phyloP scores from a whole-genome alignment of 169 alveolate genomes.

The Babesia ovata region DNA sequence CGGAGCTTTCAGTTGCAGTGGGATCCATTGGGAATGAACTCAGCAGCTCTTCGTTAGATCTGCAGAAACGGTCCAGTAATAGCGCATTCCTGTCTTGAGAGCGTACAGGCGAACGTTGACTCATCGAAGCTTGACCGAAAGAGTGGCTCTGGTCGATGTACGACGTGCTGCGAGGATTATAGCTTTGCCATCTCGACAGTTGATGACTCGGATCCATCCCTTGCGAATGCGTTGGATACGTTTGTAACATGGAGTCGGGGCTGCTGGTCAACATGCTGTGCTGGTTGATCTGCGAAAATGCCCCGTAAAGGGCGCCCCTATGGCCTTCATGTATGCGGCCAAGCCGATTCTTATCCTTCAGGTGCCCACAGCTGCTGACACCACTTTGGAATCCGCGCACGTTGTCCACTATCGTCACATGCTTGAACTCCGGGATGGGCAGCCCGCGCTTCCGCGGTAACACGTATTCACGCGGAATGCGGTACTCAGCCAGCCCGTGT shows the following conservation, averaged over 20 bases:
- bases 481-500: slow-evolving; percentile 84
- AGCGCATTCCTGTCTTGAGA: no score
- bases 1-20: not conserved
- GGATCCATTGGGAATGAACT: no score
- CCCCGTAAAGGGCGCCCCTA: not conserved
- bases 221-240: not conserved
- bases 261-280: not conserved
- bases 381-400: slow-evolving; percentile 38
- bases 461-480: slow-evolving; percentile 74
- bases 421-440: slow-evolving; percentile 72
- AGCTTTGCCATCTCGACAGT: no score
- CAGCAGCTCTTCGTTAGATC: no score
- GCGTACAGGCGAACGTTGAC: no score
- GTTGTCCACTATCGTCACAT: slow-evolving; percentile 80
- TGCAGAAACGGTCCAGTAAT: no score
- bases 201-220: no score
- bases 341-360: slow-evolving; percentile 4
- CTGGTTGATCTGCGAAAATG: not conserved
- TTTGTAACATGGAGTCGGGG: not conserved
- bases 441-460: slow-evolving; percentile 77
- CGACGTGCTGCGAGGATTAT: no score
- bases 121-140: no score
- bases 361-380: not conserved
- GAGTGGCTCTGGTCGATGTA: no score
- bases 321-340: not conserved